These are phyloP conservation scores for Gossypium stocksii DNA, from an alignment of 345 rosid species.

Conservation along the genomic window DNA sequence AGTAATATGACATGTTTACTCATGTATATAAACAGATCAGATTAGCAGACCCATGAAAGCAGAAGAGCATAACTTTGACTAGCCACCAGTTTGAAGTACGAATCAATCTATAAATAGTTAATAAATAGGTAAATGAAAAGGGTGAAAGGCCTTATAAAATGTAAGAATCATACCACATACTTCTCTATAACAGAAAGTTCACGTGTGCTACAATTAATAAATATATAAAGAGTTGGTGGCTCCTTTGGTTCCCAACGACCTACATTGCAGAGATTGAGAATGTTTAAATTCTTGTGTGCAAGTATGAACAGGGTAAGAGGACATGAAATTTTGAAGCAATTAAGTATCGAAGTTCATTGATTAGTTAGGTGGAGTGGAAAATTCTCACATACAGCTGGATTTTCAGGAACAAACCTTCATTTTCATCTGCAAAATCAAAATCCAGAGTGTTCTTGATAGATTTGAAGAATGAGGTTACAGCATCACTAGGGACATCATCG, in stretches of 20 bases:
- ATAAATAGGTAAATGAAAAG: neutral
- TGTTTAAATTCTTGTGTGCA: conserved; percentile 3
- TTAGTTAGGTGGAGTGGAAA: neutral
- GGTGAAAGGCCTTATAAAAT: neutral
- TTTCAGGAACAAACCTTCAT: conserved; percentile 61
- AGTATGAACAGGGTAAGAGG: neutral
- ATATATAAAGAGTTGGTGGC: conserved; percentile 78
- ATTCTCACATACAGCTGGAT: neutral
- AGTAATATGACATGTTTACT: neutral
- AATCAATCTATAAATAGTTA: neutral
- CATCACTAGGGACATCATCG: conserved; percentile 68
- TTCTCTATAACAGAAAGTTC: conserved; percentile 82
- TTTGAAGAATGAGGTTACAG: conserved; percentile 71
- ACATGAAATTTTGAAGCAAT: neutral
- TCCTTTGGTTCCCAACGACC: conserved; percentile 73
- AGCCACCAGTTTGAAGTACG: neutral
- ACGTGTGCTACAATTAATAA: conserved; percentile 85
- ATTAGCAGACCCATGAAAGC: neutral
- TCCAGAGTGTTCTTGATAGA: conserved; percentile 81
- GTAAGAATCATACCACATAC: conserved; percentile 66
- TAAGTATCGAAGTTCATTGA: neutral
- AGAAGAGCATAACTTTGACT: neutral
- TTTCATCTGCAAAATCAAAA: conserved; percentile 90
- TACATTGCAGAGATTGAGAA: conserved; percentile 31
- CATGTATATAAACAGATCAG: neutral